phyloP scores from a whole-genome alignment of 139 green algal species.

The Micractinium conductrix region DNA sequence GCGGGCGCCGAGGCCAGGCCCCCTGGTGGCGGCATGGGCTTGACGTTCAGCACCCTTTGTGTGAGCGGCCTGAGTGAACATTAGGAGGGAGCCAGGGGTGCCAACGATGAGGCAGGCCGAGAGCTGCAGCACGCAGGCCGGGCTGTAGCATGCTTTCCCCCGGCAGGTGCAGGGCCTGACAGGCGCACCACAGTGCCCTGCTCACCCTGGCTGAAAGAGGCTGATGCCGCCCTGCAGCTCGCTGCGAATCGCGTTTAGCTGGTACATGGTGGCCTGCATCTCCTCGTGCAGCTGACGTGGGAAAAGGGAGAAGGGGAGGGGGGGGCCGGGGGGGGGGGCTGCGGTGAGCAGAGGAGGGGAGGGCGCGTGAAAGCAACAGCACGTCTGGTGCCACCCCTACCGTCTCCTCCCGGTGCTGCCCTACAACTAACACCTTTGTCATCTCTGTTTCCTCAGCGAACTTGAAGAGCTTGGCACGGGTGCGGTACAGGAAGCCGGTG shows the following conservation, averaged over 20 bases:
- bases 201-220: slow-evolving; percentile 37
- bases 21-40: neutral
- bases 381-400: no score
- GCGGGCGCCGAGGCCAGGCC: no score
- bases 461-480: slow-evolving; percentile 34
- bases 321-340: neutral
- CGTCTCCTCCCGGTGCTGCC: neutral
- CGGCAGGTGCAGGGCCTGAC: no score
- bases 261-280: slow-evolving; percentile 44
- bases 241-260: slow-evolving; percentile 42
- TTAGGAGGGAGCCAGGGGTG: no score
- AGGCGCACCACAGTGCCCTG: neutral
- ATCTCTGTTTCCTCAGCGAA: slow-evolving; percentile 45
- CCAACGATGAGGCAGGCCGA: no score
- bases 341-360: neutral
- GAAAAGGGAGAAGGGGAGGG: neutral
- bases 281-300: slow-evolving; percentile 40
- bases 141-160: no score
- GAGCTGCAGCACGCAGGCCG: no score
- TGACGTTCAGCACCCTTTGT: neutral
- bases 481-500: slow-evolving; percentile 36
- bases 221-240: slow-evolving; percentile 45
- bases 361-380: neutral
- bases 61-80: slow-evolving; percentile 15
- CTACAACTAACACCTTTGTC: slow-evolving; percentile 11